Percentiles rank a stretch among this genome's conserved stretches.
phyloP scores from a whole-genome alignment of 768 basidiomycete species.

The Tylopilus sp. region DNA sequence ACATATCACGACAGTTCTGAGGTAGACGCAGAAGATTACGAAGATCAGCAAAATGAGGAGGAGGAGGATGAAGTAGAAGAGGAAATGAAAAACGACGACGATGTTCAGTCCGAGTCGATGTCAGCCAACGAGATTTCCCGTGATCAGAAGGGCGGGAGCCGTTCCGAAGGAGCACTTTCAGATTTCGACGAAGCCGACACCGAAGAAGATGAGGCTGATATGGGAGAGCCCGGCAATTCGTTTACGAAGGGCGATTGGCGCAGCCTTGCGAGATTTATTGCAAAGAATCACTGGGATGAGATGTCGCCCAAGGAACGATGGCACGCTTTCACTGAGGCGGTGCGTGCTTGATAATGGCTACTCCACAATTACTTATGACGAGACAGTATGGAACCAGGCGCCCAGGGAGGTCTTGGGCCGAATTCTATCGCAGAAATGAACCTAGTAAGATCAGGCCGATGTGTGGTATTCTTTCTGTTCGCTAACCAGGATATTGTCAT shows the following conservation, averaged over 20 bases:
- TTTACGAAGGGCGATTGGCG: conserved; percentile 64
- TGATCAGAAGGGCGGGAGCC: conserved; percentile 17
- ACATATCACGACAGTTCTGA: conserved; percentile 30
- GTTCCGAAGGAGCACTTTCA: conserved; percentile 19
- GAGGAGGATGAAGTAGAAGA: conserved; percentile 27
- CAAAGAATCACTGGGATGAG: conserved; percentile 44
- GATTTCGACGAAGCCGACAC: conserved; percentile 23
- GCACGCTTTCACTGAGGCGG: conserved; percentile 50
- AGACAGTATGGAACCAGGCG: conserved; percentile 47
- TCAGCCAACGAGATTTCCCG: conserved; percentile 16
- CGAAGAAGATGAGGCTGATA: conserved; percentile 34
- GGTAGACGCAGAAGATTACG: conserved; percentile 33
- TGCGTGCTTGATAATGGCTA: conserved; percentile 25
- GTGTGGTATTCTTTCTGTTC: not conserved
- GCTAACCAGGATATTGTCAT: conserved; percentile 4
- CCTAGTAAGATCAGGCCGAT: conserved; percentile 35
- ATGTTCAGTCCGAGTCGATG: conserved; percentile 21
- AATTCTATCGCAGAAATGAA: conserved; percentile 55
- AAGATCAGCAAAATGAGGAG: conserved; percentile 38
- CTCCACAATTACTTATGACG: conserved; percentile 2
- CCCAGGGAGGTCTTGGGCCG: conserved; percentile 56
- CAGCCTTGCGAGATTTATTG: conserved; percentile 57
- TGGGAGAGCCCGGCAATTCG: conserved; percentile 49
- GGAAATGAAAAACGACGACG: conserved; percentile 21
- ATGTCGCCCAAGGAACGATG: conserved; percentile 47